Evolutionary conservation across 2,329 filamentous ascomycete species (phyloP), one percentile per base, ranked within the genome.

Genomic region (Boeremia lycopersici): DNA sequence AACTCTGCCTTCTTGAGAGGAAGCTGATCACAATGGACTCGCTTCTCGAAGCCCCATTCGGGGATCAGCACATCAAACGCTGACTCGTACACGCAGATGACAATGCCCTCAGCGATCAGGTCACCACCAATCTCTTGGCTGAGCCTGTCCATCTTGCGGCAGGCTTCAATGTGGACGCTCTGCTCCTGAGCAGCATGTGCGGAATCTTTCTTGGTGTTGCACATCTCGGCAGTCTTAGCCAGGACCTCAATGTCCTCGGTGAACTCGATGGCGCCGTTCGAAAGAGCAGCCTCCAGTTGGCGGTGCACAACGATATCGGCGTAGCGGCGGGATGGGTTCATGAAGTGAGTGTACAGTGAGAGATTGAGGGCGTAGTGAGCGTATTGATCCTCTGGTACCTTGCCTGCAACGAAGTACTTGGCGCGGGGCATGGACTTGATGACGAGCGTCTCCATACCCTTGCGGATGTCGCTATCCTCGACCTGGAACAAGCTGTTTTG

Each of bases 1-100:
- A 95, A 99, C 74, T 99, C 95, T n/a, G 95, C 95, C 83, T 99
- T 99, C 85, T 98, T 93, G 65, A 99, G 81, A 28, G 95, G 95
- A 73, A 99, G 83, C 81, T 99, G 95, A 72, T 99, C 95, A 74
- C 95, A 99, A 78, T 99, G 95, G 47, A 99, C 95, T 62, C 95
- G 91, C 86, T 99, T 99, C 82, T 99, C 95, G 65, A 99, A 98
- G 63, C 95, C 95, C 82, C 92, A 99, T 73, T 99, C 93, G 6
- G 95, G 95, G 74, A 99, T 98, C 61, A 99, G 84, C 38, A 99
- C 91, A 75, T 99, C 95, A 74, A 99, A 99, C 17, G 95, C 95
- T 26, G 95, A 98, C 78, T 99, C 95, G 76, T 99, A 99, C 29
- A 99, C 95, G 72, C 91, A 96, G 51, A 99, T 84, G 43, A 99